phyloP scores from a whole-genome alignment of 2,329 filamentous ascomycete genomes.

The Curvularia sp. region DNA sequence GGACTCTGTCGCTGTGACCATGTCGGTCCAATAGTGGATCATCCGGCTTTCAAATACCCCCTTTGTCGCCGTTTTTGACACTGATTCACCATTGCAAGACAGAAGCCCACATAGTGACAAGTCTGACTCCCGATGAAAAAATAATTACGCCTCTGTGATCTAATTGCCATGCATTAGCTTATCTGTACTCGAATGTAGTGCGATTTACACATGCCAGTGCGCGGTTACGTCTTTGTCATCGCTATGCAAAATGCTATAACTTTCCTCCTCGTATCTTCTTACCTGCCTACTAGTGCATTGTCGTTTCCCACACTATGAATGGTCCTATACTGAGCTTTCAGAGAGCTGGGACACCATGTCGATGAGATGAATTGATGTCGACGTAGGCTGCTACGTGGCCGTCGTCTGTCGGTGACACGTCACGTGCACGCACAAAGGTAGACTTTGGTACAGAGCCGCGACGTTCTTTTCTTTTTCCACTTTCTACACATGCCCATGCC shows the following conservation, averaged over 20 bases:
- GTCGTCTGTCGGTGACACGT: conserved; percentile 1
- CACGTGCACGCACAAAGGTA: not conserved
- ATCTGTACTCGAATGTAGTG: not conserved
- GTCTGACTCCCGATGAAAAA: not conserved
- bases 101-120: not conserved
- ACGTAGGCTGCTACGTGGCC: not conserved
- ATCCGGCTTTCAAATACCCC: not conserved
- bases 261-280: not conserved
- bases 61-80: not conserved
- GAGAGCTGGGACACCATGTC: not conserved
- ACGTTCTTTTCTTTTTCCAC: not conserved
- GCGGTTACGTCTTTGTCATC: not conserved
- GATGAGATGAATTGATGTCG: not conserved
- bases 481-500: not conserved
- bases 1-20: not conserved
- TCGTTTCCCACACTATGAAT: not conserved
- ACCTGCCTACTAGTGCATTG: not conserved
- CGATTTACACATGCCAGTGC: not conserved
- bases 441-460: not conserved
- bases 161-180: not conserved
- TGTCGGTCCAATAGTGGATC: not conserved
- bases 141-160: not conserved
- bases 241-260: not conserved
- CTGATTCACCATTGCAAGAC: not conserved
- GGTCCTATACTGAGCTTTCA: not conserved